phyloP scores from a whole-genome alignment of 768 basidiomycete genomes.

The Leccinum pellstonianum region DNA sequence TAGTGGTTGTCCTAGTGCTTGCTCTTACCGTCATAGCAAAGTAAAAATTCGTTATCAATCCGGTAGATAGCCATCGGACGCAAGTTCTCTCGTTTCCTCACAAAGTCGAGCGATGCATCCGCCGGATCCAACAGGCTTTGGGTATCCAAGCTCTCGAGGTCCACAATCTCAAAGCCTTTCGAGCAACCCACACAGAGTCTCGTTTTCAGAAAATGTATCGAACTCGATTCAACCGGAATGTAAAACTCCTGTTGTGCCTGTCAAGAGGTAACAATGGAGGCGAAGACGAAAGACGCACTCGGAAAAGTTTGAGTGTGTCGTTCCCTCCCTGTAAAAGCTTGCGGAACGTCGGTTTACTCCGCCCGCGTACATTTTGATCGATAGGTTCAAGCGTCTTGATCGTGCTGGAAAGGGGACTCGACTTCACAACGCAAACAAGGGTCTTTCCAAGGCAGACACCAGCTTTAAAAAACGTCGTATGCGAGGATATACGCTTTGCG shows the following conservation, averaged over 20 bases:
- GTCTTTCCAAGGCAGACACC: slow-evolving; percentile 89
- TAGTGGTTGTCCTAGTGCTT: not conserved
- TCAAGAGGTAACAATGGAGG: not conserved
- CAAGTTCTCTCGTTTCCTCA: slow-evolving; percentile 83
- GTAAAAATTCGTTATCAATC: slow-evolving; percentile 92
- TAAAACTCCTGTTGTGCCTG: slow-evolving; percentile 44
- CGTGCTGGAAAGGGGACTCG: slow-evolving; percentile 90
- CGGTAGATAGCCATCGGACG: slow-evolving; percentile 96
- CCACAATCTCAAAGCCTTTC: slow-evolving; percentile 97
- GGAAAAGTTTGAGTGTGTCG: slow-evolving; percentile 89
- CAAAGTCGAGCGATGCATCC: slow-evolving; percentile 90
- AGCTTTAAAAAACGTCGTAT: slow-evolving; percentile 97
- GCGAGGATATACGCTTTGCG: slow-evolving; percentile 92
- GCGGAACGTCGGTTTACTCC: slow-evolving; percentile 88
- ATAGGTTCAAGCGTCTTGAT: slow-evolving; percentile 98
- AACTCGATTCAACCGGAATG: slow-evolving; percentile 95
- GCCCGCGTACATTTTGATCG: slow-evolving; percentile 77
- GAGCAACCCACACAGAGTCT: slow-evolving; percentile 96
- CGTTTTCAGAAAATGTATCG: slow-evolving; percentile 96
- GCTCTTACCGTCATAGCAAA: slow-evolving; percentile 92
- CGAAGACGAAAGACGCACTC: slow-evolving; percentile 45
- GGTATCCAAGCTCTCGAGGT: slow-evolving; percentile 94
- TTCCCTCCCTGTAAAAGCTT: slow-evolving; percentile 93
- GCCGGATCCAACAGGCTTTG: slow-evolving; percentile 93
- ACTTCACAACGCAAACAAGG: slow-evolving; percentile 97